phyloP scores from a whole-genome alignment of 208 protist species.

The Borovskyia barvae region DNA sequence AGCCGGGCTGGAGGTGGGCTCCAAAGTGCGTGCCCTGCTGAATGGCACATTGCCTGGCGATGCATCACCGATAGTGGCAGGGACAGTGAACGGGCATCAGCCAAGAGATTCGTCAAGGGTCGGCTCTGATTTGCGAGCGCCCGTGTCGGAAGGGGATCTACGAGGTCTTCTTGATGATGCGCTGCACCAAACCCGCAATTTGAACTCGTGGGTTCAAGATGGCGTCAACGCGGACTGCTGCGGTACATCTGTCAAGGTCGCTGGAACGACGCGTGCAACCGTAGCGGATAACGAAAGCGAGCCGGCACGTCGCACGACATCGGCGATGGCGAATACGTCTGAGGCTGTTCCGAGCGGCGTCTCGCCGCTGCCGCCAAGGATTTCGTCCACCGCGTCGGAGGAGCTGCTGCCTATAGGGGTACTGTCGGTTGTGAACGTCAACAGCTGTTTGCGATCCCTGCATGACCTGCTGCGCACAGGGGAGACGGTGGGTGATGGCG shows the following conservation, averaged over 20 bases:
- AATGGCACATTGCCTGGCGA: neutral
- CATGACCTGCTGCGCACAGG: neutral
- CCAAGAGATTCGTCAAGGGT: no score
- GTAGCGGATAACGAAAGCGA: no score
- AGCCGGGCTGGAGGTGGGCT: conserved; percentile 11
- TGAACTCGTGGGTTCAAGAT: neutral
- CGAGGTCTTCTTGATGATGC: conserved; percentile 1
- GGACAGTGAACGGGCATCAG: neutral
- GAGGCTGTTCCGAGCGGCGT: no score
- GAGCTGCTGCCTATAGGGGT: conserved; percentile 37
- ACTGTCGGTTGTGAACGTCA: conserved; percentile 27
- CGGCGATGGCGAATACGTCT: no score
- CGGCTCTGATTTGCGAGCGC: neutral
- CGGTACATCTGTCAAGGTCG: no score
- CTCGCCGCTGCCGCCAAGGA: neutral
- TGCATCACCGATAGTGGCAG: neutral
- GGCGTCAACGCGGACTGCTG: neutral
- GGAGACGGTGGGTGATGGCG: neutral
- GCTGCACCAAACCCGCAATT: conserved; percentile 1
- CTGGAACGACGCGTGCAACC: no score
- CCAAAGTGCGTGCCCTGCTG: conserved; percentile 11
- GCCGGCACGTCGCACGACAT: no score
- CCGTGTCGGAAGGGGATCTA: conserved; percentile 5
- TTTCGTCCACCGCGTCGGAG: neutral
- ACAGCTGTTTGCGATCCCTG: conserved; percentile 16